These are phyloP conservation scores for Plasmodium sp. DNA, from an alignment of 169 alveolate species.

Conservation along the genomic window DNA sequence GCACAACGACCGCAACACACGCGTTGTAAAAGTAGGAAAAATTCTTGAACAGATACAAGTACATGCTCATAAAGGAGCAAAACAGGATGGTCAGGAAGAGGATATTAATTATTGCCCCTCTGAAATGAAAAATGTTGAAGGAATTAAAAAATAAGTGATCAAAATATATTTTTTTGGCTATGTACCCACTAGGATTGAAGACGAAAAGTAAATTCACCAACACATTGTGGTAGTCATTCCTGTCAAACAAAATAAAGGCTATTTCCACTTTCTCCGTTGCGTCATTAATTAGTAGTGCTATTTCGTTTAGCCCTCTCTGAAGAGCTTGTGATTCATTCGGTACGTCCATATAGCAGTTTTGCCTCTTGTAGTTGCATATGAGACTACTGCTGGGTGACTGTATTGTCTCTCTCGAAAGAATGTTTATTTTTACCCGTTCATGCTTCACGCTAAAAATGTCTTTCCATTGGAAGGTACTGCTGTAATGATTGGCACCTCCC, in stretches of 20 bases:
- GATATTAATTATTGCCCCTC: slow-evolving; percentile 40
- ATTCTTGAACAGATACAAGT: slow-evolving; percentile 14
- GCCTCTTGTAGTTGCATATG: slow-evolving; percentile 1
- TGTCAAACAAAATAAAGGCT: slow-evolving; percentile 54
- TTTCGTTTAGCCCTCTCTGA: neutral
- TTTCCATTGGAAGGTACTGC: slow-evolving; percentile 24
- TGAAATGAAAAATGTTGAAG: slow-evolving; percentile 32
- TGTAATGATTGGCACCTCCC: neutral
- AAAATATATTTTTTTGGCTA: slow-evolving; percentile 52
- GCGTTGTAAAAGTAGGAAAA: slow-evolving; percentile 24
- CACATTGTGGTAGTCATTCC: slow-evolving; percentile 16
- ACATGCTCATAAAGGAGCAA: slow-evolving; percentile 8
- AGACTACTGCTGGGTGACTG: neutral
- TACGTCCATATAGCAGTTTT: slow-evolving; percentile 24
- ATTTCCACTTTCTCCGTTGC: slow-evolving; percentile 27
- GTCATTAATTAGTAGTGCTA: slow-evolving; percentile 34
- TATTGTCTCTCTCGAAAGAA: slow-evolving; percentile 25
- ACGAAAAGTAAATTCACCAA: slow-evolving; percentile 37
- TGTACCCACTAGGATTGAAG: slow-evolving; percentile 44
- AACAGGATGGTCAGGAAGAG: slow-evolving; percentile 7
- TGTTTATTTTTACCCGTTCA: slow-evolving; percentile 12
- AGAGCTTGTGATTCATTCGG: neutral
- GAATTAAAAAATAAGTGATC: slow-evolving; percentile 68
- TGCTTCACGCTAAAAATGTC: slow-evolving; percentile 1
- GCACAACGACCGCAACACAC: neutral